Evolutionary conservation across 2,329 filamentous ascomycete species (phyloP).

Genomic region (Aspergillus sclerotialis): DNA sequence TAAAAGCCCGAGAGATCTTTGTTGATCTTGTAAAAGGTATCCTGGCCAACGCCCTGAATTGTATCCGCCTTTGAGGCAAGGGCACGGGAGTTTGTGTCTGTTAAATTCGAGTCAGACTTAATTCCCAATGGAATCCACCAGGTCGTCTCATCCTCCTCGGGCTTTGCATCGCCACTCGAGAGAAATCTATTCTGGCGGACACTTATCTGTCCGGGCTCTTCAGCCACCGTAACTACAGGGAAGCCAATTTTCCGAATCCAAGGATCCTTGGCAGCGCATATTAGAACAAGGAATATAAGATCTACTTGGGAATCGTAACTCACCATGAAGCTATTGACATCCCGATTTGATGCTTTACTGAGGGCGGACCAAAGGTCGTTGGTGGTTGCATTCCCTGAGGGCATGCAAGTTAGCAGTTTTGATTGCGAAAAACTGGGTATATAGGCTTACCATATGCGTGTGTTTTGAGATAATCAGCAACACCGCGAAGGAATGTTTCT

Average conservation of each 20-base stretch:
- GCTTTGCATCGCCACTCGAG: conserved; percentile 80
- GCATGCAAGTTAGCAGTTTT: not conserved
- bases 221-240: conserved; percentile 77
- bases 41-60: conserved; percentile 57
- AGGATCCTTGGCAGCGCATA: conserved; percentile 45
- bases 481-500: conserved; percentile 82
- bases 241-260: conserved; percentile 97
- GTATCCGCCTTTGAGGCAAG: conserved; percentile 71
- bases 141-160: conserved; percentile 81
- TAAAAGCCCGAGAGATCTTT: conserved; percentile 83
- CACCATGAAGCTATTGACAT: conserved; percentile 79
- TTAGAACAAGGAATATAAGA: conserved; percentile 4
- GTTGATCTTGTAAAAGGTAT: conserved; percentile 92
- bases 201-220: conserved; percentile 74
- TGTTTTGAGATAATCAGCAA: conserved; percentile 79
- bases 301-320: conserved; percentile 5
- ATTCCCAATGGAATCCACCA: conserved; percentile 95
- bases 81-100: conserved; percentile 57
- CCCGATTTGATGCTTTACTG: conserved; percentile 76
- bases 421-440: not conserved
- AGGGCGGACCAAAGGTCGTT: conserved; percentile 86
- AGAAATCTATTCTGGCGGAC: conserved; percentile 86
- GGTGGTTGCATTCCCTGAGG: conserved; percentile 68
- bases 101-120: conserved; percentile 63
- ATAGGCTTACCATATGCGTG: conserved; percentile 65